Base-by-base conservation (phyloP, 257 asterid genomes). In the Solanum stenotomum region DNA sequence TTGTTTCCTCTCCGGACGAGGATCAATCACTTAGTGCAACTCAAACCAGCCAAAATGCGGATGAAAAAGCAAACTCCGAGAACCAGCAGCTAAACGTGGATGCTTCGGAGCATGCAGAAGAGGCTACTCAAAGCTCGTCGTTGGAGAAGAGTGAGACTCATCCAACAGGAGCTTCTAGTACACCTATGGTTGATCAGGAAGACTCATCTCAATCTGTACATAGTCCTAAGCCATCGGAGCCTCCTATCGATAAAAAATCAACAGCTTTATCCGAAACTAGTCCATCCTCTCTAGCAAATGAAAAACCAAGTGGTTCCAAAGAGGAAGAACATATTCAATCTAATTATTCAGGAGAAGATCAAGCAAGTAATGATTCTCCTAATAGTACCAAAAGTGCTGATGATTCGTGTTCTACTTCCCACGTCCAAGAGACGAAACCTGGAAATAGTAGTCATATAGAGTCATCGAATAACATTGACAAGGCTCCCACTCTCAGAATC, bases 391-490 rank as follows among this genome's bases (percentile, higher is more conserved):
- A 20, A 72, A 44, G 8, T 33, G 72, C 44, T 56, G 93, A 90
- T 87, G 89, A 87, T 76, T 16, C 72, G 31, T 87, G 89, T 85
- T 70, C 90, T 10, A 86, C 56, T 85, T 83, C 93, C 33, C 87
- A 93, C 44, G 88, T 95, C 76, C 79, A 70, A 42, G 79, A 59
- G 33, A 90, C 85, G 83, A 92, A 92, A 71, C 89, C 89, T 38
- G 65, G 29, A 63, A 71, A 25, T 29, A 6, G 11, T n/a, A 63
- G 35, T 42, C 34, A 29, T 77, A 40, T 42, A 68, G 70, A 72
- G 46, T 77, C 87, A 38, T 33, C 20, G 34, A 37, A 33, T 86
- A 29, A 86, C 29, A 44, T 11, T 16, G 56, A 92, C 68, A 92
- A 89, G 86, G 86, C 89, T n/a, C 90, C 93, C 25, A 52, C 76